Conservation (phyloP, 2,329 filamentous ascomycete genomes). For the Claviceps purpurea region DNA sequence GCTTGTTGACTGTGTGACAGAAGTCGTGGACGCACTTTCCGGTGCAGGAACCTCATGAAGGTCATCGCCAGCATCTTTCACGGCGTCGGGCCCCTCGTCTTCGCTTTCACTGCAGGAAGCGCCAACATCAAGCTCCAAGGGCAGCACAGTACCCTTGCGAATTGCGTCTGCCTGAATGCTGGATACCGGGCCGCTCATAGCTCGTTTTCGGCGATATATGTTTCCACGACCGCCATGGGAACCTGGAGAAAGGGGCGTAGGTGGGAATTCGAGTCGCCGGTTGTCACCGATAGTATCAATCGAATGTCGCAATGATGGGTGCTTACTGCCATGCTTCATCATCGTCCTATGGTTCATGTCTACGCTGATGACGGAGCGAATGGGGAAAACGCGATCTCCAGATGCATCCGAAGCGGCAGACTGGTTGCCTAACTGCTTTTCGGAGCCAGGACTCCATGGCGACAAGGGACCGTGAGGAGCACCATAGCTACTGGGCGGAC, state of each 20-base stretch:
- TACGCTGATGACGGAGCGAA: constrained; percentile 64
- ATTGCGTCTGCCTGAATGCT: constrained; percentile 32
- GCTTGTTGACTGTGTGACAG: constrained; percentile 11
- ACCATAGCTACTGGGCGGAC: neutral
- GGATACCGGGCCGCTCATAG: constrained; percentile 25
- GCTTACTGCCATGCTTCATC: constrained; percentile 26
- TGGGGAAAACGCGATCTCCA: constrained; percentile 61
- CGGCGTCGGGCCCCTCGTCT: constrained; percentile 5
- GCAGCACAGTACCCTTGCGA: constrained; percentile 21
- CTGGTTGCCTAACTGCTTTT: constrained; percentile 22
- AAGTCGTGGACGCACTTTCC: constrained; percentile 10
- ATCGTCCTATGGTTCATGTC: constrained; percentile 36
- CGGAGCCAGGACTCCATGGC: constrained; percentile 29
- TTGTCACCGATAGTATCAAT: constrained; percentile 16
- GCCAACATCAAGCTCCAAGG: constrained; percentile 21
- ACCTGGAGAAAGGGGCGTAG: constrained; percentile 10
- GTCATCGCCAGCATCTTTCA: neutral
- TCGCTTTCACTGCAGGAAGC: constrained; percentile 20
- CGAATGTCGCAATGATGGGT: constrained; percentile 17
- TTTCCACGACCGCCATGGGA: neutral
- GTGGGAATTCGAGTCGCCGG: constrained; percentile 14
- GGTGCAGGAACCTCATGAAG: neutral
- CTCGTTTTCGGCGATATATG: constrained; percentile 19
- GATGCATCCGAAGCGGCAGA: constrained; percentile 23
- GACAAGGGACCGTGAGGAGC: constrained; percentile 18